Base-by-base conservation (phyloP, 306 rosid species). In the Corylus americana region DNA sequence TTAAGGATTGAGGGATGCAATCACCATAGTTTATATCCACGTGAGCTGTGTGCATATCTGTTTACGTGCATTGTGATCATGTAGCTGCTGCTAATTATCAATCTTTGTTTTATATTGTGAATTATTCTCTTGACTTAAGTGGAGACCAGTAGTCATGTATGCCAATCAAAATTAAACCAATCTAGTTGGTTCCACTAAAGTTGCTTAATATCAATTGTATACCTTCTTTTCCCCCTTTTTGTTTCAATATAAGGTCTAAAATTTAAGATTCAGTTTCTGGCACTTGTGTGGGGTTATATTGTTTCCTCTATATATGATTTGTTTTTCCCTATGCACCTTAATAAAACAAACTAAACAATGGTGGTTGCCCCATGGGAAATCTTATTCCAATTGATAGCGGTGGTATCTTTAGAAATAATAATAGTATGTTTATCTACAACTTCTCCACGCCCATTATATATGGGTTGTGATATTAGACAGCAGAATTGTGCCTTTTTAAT, bases 1-100 rank as follows among this genome's bases (percentile, higher is more conserved):
- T 58, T 80, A 13, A 70, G n/a, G 55, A 68, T 55, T 5, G 73
- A 66, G 81, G 51, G 80, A 74, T 54, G 51, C 42, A 39, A 49
- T 42, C 4, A 1, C 66, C 9, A 0, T 66, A 25, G 12, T 25
- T 42, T 11, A 7, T n/a, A 3, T 13, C 11, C 18, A 35, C 16
- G 8, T 20, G 20, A 25, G 25, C 45, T 50, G 11, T 51, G 51
- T 70, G 39, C 48, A 18, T 70, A 20, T 51, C 39, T 49, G 6
- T 73, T 55, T 12, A 17, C 8, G 13, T 8, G 11, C 64, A 55
- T 67, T 48, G 7, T 18, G 54, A 14, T 80, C n/a, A 55, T 20
- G 22, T 22, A 47, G 54, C 37, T 42, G 29, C 61, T 69, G 53
- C 66, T 17, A 51, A 10, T 20, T 75, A 70, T 35, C 57, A 16